Conservation (phyloP, 176 grass and related monocot species). For the bread wheat (Triticum aestivum) region IWGSC_CS_RefSeq_v2.1 NC_057804.1:338788075-338788574, state of each 20-base stretch:
- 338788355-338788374: neutral
- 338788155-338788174: constrained; percentile 18
- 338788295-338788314: constrained; percentile 37
- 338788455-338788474: neutral
- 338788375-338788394: neutral
- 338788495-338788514: no score
- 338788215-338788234: constrained; percentile 77
- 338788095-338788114: neutral
- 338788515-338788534: no score
- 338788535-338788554: no score
- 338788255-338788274: constrained; percentile 83
- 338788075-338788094: neutral
- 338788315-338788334: no score
- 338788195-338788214: constrained; percentile 25
- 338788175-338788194: neutral
- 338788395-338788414: neutral
- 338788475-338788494: neutral
- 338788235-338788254: constrained; percentile 67
- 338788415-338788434: neutral
- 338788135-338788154: neutral
- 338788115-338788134: neutral
- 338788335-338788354: neutral
- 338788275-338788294: constrained; percentile 84
- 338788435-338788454: constrained; percentile 19
- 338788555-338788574: no score